A percentile compares a stretch with the other conserved stretches of the same genome.
phyloP scores from a whole-genome alignment of 2,329 filamentous ascomycete genomes.

The Aureobasidium uvarum region DNA sequence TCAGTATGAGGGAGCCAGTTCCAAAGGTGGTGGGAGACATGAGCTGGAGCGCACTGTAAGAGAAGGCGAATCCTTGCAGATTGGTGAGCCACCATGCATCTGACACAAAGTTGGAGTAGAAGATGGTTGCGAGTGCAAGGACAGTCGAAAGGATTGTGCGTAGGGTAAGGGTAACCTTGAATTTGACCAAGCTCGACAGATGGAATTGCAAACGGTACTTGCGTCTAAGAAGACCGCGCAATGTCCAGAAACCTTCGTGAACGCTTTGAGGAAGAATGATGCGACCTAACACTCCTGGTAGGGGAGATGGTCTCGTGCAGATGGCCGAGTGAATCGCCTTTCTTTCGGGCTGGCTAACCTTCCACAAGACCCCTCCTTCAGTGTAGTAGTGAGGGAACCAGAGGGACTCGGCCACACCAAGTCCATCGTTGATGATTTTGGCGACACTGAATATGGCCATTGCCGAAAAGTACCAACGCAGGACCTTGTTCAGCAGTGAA shows the following conservation, averaged over 20 bases:
- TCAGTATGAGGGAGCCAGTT: conserved; percentile 74
- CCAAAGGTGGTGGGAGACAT: conserved; percentile 86
- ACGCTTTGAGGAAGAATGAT: conserved; percentile 47
- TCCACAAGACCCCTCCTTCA: conserved; percentile 51
- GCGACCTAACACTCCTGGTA: conserved; percentile 52
- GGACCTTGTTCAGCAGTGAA: conserved; percentile 73
- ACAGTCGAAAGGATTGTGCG: conserved; percentile 58
- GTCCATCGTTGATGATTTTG: conserved; percentile 68
- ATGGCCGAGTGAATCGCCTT: conserved; percentile 17
- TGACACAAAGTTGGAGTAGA: conserved; percentile 63
- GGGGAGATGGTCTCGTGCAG: conserved; percentile 45
- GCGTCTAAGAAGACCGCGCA: conserved; percentile 50
- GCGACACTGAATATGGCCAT: conserved; percentile 76
- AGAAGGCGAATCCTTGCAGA: conserved; percentile 80
- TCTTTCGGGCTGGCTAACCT: conserved; percentile 30
- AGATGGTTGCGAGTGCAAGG: conserved; percentile 54
- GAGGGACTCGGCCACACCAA: conserved; percentile 64
- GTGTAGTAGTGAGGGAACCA: conserved; percentile 72
- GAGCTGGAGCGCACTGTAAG: conserved; percentile 75
- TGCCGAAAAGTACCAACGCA: conserved; percentile 78
- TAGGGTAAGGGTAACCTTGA: conserved; percentile 53
- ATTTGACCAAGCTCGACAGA: conserved; percentile 36
- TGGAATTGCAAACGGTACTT: conserved; percentile 57
- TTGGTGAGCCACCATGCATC: conserved; percentile 76
- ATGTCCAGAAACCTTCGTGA: conserved; percentile 47